phyloP scores from a whole-genome alignment of 805 yeast species.

The Hanseniaspora lachancei region DNA sequence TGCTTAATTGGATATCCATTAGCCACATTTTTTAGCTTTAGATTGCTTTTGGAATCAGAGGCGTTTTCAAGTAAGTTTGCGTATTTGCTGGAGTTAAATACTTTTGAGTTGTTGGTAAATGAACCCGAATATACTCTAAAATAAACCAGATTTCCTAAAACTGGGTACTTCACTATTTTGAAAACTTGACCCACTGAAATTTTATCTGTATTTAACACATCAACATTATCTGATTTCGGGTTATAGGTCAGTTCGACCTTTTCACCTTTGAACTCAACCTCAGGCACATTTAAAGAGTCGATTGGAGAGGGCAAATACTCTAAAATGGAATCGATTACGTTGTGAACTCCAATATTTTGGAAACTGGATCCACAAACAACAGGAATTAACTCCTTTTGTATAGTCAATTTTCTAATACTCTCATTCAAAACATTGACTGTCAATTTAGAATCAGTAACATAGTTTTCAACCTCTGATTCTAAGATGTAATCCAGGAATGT shows the following conservation, averaged over 20 bases:
- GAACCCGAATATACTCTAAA: constrained; percentile 81
- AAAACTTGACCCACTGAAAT: constrained; percentile 74
- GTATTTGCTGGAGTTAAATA: constrained; percentile 45
- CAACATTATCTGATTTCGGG: constrained; percentile 35
- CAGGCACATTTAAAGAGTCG: constrained; percentile 47
- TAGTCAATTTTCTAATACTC: constrained; percentile 54
- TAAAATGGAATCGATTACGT: constrained; percentile 71
- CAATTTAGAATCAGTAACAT: constrained; percentile 37
- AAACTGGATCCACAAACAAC: constrained; percentile 89
- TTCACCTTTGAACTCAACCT: constrained; percentile 22
- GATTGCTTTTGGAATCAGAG: neutral
- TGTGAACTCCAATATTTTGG: constrained; percentile 87
- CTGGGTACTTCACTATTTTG: constrained; percentile 77
- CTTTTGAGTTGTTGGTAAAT: constrained; percentile 46
- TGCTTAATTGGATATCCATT: constrained; percentile 53
- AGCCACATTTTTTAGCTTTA: constrained; percentile 34
- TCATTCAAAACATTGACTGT: constrained; percentile 39
- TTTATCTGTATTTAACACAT: constrained; percentile 44
- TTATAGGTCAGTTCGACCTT: constrained; percentile 26
- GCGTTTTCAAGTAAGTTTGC: neutral
- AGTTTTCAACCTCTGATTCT: constrained; percentile 52
- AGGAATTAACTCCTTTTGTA: constrained; percentile 50
- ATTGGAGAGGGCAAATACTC: constrained; percentile 72
- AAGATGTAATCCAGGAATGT: constrained; percentile 61
- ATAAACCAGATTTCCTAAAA: constrained; percentile 70